These are phyloP conservation scores for Penicillium occitanis DNA, from an alignment of 2,329 filamentous ascomycete genomes.

Conservation along the genomic window DNA sequence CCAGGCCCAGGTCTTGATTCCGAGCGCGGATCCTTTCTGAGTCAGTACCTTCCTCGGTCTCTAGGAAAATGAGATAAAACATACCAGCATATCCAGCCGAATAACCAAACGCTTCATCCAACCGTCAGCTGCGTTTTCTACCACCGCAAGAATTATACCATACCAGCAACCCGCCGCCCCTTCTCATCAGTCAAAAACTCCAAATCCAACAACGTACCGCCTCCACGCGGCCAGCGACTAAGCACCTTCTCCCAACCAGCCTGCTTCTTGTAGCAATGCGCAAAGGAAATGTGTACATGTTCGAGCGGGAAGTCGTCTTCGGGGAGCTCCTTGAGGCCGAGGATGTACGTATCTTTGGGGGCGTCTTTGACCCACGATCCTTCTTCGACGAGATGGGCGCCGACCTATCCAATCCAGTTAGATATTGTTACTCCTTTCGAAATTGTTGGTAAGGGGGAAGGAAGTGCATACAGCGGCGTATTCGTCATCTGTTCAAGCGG, in stretches of 20 bases:
- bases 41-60: neutral
- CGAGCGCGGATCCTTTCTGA: conserved; percentile 62
- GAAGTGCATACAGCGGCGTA: conserved; percentile 18
- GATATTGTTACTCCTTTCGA: conserved; percentile 37
- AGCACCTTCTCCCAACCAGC: conserved; percentile 76
- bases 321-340: conserved; percentile 76
- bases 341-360: conserved; percentile 66
- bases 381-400: conserved; percentile 64
- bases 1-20: conserved; percentile 78
- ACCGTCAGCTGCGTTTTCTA: neutral
- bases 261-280: conserved; percentile 75
- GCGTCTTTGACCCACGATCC: conserved; percentile 66
- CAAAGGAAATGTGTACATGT: conserved; percentile 71
- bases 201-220: conserved; percentile 76
- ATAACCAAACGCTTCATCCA: conserved; percentile 51
- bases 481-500: conserved; percentile 16
- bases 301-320: conserved; percentile 69
- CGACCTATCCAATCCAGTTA: conserved; percentile 56
- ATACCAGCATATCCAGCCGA: conserved; percentile 69
- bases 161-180: conserved; percentile 57
- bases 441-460: neutral
- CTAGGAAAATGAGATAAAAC: neutral
- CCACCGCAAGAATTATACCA: neutral
- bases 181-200: conserved; percentile 78
- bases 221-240: conserved; percentile 73